phyloP scores from a whole-genome alignment of 2,329 filamentous ascomycete genomes.

The Claviceps maximensis region DNA sequence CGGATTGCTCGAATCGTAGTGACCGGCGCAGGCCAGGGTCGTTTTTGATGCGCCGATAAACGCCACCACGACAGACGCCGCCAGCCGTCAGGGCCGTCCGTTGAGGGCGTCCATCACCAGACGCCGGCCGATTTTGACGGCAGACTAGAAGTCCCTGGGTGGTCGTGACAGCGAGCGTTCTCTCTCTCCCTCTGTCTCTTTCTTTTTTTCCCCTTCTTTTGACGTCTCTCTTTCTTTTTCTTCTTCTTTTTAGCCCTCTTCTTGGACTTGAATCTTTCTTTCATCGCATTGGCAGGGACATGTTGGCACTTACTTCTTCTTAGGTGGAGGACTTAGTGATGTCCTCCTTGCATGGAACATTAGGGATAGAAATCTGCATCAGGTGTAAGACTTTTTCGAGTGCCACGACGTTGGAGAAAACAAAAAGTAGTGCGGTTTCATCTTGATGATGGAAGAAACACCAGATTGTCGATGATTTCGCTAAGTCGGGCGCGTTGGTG shows the following conservation, averaged over 20 bases:
- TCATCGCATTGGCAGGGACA: no score
- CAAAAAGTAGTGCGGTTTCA: not conserved
- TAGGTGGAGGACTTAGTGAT: no score
- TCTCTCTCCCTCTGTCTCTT: not conserved
- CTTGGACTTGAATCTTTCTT: no score
- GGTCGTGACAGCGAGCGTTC: not conserved
- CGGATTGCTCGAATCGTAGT: not conserved
- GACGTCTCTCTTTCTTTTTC: no score
- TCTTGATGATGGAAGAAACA: not conserved
- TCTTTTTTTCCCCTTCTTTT: not conserved
- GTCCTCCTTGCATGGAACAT: no score
- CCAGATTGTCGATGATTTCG: not conserved
- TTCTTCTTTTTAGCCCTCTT: no score
- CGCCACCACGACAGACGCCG: constrained; percentile 3
- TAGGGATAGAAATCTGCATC: no score
- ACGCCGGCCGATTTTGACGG: not conserved
- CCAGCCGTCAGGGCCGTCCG: constrained; percentile 1
- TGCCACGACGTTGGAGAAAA: no score
- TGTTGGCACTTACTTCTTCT: no score
- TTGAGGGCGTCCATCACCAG: not conserved
- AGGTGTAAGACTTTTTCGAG: no score
- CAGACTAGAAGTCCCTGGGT: not conserved
- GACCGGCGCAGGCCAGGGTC: not conserved
- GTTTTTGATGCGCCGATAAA: not conserved
- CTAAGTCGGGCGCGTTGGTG: not conserved